Base-by-base conservation (phyloP, 2,329 filamentous ascomycete genomes). In the Penicillium sp. region DNA sequence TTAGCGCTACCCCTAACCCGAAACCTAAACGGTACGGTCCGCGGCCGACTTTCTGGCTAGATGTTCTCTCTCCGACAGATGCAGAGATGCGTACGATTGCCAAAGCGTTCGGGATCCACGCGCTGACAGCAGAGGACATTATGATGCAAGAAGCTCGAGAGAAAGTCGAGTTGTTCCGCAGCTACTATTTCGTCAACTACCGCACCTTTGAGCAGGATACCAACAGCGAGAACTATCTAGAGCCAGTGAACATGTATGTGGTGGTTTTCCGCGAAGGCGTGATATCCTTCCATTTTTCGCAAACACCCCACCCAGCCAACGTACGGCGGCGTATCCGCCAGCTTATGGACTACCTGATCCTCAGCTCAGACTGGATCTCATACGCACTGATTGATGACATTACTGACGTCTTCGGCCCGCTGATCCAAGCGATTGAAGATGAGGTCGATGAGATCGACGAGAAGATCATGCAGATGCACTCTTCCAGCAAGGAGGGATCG, bases 161-260 rank as follows among this genome's bases (percentile, higher is more conserved):
- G 70, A 99, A 99, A 76, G 94, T 99, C 0, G 94, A 99, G 73
- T 82, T 99, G 1, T 99, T 99, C 80, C 88, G 90, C 33, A 89
- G 96, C 71, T 99, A 99, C 77, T 99, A 99, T 74, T 97, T 99
- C 68, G 90, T 99, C 76, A 97, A 96, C 73, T 99, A 99, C 73
- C 89, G 94, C 16, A 95, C 91, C 0, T 99, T 99, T 69, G 94
- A 99, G 71, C 94, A 97, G 72, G 94, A 99, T 69, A 85, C 86
- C 58, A 88, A 88, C 64, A 96, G 87, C 70, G 90, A 94, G 55
- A 87, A 95, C 69, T 96, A 95, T 71, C 82, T 99, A 43, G 91
- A 97, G 66, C 93, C 94, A 0, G 89, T 99, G 68, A 96, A 97
- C 74, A 91, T 99, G 83, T 99, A 97, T 68, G 89, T 97, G 35